These are phyloP conservation scores for Solanum corneliomulleri DNA, from an alignment of 257 asterid genomes.

Conservation along the genomic window DNA sequence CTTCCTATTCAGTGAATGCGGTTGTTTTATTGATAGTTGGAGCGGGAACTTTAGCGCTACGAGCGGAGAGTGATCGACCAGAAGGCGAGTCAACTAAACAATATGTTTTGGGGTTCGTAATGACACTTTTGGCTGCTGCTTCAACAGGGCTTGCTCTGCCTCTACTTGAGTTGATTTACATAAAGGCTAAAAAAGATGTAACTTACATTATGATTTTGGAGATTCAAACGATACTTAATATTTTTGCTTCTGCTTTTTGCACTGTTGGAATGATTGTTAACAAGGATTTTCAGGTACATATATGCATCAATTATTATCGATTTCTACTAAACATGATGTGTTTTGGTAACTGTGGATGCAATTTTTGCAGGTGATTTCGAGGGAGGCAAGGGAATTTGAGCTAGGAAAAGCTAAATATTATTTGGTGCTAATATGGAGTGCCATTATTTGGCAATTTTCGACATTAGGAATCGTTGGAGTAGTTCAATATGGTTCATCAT, in stretches of 20 bases:
- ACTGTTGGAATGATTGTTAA: slow-evolving; percentile 13
- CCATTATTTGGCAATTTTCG: slow-evolving; percentile 1
- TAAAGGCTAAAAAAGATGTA: slow-evolving; percentile 8
- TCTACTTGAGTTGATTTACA: slow-evolving; percentile 14
- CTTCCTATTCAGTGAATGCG: slow-evolving; percentile 7
- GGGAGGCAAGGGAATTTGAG: slow-evolving; percentile 4
- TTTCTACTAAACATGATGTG: neutral
- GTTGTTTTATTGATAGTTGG: slow-evolving; percentile 11
- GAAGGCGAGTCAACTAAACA: slow-evolving; percentile 7
- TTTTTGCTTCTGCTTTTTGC: slow-evolving; percentile 7
- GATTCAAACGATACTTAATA: slow-evolving; percentile 7
- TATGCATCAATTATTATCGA: too few species aligned
- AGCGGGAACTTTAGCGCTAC: slow-evolving; percentile 11
- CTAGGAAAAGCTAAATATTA: neutral
- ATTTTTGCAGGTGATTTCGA: neutral
- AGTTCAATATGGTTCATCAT: neutral
- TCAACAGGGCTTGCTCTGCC: slow-evolving; percentile 19
- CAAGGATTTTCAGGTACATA: slow-evolving; percentile 19
- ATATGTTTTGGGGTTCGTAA: slow-evolving; percentile 10
- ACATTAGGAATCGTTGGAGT: slow-evolving; percentile 4
- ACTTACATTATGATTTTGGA: slow-evolving; percentile 23
- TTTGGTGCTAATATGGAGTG: neutral
- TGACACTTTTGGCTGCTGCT: slow-evolving; percentile 14
- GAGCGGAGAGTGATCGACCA: slow-evolving; percentile 4
- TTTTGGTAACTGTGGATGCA: neutral